Base-by-base conservation (phyloP, 371 early-diverging fungal species). In the Saksenaea oblongispora region DNA sequence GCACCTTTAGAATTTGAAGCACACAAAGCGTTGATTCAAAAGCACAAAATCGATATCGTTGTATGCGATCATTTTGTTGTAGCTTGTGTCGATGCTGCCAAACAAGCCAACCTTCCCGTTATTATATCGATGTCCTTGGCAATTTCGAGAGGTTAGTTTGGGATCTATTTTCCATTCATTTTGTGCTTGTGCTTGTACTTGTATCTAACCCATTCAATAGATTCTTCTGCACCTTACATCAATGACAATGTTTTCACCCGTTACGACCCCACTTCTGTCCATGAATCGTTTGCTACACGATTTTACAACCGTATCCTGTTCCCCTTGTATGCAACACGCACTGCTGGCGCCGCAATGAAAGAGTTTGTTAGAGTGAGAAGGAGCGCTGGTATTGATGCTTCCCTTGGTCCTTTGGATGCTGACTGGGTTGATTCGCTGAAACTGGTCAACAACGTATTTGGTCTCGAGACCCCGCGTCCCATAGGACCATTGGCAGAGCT, bases 401-500 rank as follows among this genome's bases (percentile, higher is more conserved):
- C 26, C 14, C 26, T 22, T 7, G 61, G 53, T 27, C 28, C 53
- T 28, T 17, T 34, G 35, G 54, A 28, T 31, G 10, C 53, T 14
- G 18, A 10, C 22, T 64, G 64, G 64, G 24, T 28, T 8, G 44
- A 70, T 22, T 53, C 63, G 15, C 55, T 76, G 2, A 77, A 77
- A 55, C 9, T 77, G 7, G 57, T 77, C n/a, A 77, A 77, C 35
- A 71, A 41, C 13, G 22, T 65, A 0, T 73, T 56, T 31, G 72
- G 72, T 4, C 39, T 75, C 3, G 70, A 75, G 56, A 39, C 67
- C 3, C 60, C 80, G 26, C 62, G 77, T 0, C 78, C 78, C 0
- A 5, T 69, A 13, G 69, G 72, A 14, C 74, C 80, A 2, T 53
- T 77, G n/a, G 70, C 77, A 0, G 72, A 74, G 34, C 47, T 70